Base-by-base conservation (phyloP, 148 eudicot species). In the Silene conica region DNA sequence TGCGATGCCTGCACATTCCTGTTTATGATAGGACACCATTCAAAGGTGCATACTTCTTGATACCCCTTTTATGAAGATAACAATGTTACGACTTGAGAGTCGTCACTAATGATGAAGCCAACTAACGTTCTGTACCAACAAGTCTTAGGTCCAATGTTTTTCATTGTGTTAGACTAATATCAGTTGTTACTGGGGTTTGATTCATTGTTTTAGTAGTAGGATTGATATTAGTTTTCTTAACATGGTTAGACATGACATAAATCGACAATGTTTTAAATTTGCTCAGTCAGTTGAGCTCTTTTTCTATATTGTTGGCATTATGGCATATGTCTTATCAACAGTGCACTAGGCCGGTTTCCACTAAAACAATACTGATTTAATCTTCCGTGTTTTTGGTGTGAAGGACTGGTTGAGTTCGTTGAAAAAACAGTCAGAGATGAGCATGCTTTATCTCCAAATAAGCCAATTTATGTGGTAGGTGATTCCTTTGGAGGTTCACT, bases 401-500 rank as follows among this genome's bases (percentile, higher is more conserved):
- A 67, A 95, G 99, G 74, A 9, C 74, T 95, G 87, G 92, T 95
- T 83, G 84, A 81, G 63, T 81, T 84, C 58, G 97, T 92, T 22
- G 94, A 81, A 78, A 74, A 79, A 80, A 78, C 87, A 72, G 83
- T 95, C 80, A 89, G 86, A 82, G 64, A 72, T 59, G 89, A 92
- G 75, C 92, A 89, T 87, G 82, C 83, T 74, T 79, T 74, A 48
- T 85, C 86, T 73, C 97, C 99, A 71, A 83, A 81, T 34, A 95
- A 86, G 82, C 99, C 99, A 46, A 90, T 95, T 64, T 95, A 95
- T 86, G 71, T 95, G 55, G 92, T 95, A 13, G 97, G 99, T 46
- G 99, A 92, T 86, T 95, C 99, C 23, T 81, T 95, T 66, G 99
- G 99, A 73, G 97, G 97, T 58, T 84, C 90, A 76, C 84, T 95